A percentile compares a stretch with the other conserved stretches of the same genome.
These are phyloP conservation scores for Entomortierella chlamydospora DNA, from an alignment of 192 early-diverging fungal genomes.

Conservation along the genomic window DNA sequence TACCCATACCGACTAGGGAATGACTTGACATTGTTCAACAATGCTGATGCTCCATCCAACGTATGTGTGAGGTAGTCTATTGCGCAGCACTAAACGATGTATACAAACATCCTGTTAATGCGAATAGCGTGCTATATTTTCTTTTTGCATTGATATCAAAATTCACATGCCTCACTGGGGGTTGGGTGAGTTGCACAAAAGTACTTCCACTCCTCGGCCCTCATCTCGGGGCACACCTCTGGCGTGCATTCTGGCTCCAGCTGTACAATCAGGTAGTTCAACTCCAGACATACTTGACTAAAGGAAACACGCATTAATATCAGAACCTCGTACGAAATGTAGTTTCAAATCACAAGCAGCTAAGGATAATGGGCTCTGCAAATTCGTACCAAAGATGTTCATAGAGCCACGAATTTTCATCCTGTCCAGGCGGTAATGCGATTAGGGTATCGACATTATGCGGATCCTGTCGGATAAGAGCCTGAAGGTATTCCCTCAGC, in stretches of 20 bases:
- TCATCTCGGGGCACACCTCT: constrained; percentile 90
- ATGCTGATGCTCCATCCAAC: constrained; percentile 85
- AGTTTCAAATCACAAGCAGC: background rate
- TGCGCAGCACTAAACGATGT: constrained; percentile 77
- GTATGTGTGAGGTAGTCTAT: constrained; percentile 96
- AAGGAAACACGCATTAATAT: too few species aligned
- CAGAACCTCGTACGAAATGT: too few species aligned
- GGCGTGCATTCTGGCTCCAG: constrained; percentile 83
- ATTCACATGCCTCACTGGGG: constrained; percentile 71
- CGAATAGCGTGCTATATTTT: background rate
- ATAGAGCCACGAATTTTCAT: constrained; percentile 83
- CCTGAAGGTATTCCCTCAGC: constrained; percentile 85
- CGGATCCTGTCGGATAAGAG: constrained; percentile 71
- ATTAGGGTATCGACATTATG: constrained; percentile 72
- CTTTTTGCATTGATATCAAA: background rate
- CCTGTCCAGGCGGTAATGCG: constrained; percentile 69
- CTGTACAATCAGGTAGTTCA: constrained; percentile 79
- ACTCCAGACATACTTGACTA: constrained; percentile 88
- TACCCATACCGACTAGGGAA: constrained; percentile 77
- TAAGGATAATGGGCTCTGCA: background rate
- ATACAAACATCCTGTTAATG: too few species aligned
- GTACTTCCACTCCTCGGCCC: constrained; percentile 90
- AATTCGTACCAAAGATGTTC: constrained; percentile 83
- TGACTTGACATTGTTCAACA: constrained; percentile 79
- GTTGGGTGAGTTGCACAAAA: constrained; percentile 91